Conservation (phyloP, 2,329 filamentous ascomycete species). For the Claviceps capensis region DNA sequence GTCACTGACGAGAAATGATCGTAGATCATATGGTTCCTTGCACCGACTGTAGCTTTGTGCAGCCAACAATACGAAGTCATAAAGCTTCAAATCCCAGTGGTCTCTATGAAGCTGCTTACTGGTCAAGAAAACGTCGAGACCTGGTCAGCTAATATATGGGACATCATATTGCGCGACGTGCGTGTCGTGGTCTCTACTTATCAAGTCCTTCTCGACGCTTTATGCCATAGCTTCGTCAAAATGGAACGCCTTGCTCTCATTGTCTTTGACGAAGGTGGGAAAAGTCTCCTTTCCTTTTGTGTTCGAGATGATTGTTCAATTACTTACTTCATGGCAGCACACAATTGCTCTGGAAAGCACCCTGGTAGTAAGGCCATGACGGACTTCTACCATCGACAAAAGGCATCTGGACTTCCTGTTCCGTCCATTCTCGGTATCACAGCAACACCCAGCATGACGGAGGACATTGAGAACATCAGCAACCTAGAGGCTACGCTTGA, state of each 20-base stretch:
- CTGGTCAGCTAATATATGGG: conserved; percentile 60
- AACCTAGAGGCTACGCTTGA: conserved; percentile 57
- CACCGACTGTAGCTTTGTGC: conserved; percentile 55
- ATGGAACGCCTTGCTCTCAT: conserved; percentile 52
- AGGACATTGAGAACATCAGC: conserved; percentile 39
- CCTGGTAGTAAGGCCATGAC: conserved; percentile 60
- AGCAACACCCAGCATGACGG: conserved; percentile 61
- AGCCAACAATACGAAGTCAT: conserved; percentile 52
- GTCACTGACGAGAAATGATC: neutral
- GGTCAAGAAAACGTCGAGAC: conserved; percentile 57
- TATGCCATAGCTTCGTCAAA: conserved; percentile 59
- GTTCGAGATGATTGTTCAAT: neutral
- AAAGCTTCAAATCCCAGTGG: conserved; percentile 41
- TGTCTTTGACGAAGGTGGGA: conserved; percentile 68
- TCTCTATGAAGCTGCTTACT: conserved; percentile 48
- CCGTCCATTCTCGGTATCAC: conserved; percentile 68
- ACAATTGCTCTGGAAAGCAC: conserved; percentile 54
- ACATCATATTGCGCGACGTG: conserved; percentile 47
- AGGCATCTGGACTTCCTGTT: conserved; percentile 21
- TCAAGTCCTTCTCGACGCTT: conserved; percentile 59
- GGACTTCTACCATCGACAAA: conserved; percentile 49
- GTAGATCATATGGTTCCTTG: conserved; percentile 56
- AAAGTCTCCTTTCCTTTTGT: neutral
- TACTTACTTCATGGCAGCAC: conserved; percentile 37
- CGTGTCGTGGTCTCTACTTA: conserved; percentile 68